Percentiles rank a stretch among this genome's conserved stretches.
Conservation (phyloP, 164 flowering plant genomes). For the grape (Vitis vinifera) region ASM3070453v1 NC_081816.1:4462501-4463000, state of each 20-base stretch:
- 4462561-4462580: conserved; percentile 72
- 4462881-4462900: no score
- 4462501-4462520: conserved; percentile 8
- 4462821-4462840: no score
- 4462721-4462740: conserved; percentile 89
- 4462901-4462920: no score
- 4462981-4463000: no score
- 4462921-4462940: no score
- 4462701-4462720: conserved; percentile 57
- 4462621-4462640: conserved; percentile 68
- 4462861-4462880: background rate
- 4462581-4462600: conserved; percentile 76
- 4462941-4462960: no score
- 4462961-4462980: no score
- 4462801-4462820: background rate
- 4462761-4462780: background rate
- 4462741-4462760: conserved; percentile 84
- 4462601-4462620: conserved; percentile 92
- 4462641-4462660: conserved; percentile 64
- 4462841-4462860: background rate
- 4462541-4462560: conserved; percentile 95
- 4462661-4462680: conserved; percentile 74
- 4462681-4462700: conserved; percentile 77
- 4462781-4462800: background rate
- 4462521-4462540: conserved; percentile 43